Base-by-base conservation (phyloP, 2,329 filamentous ascomycete genomes). In the Diaporthe sp. region DNA sequence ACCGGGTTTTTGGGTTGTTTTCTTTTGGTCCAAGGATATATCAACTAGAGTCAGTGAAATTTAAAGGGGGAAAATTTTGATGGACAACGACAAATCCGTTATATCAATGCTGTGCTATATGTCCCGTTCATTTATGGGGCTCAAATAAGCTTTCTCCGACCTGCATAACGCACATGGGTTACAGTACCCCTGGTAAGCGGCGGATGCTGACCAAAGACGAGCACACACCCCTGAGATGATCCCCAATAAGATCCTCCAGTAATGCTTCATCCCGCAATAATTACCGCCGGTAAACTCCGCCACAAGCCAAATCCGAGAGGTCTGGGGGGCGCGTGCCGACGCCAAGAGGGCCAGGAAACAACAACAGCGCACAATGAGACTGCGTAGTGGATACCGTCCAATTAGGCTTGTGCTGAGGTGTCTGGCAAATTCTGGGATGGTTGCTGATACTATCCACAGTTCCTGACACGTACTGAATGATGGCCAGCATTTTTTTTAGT, bases 121-220 rank as follows among this genome's bases (percentile, higher is more conserved):
- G 15, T 25, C 7, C 44, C 46, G 31, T 39, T 5, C 31, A 39
- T 25, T 15, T 42, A 42, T 55, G 65, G 65, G 65, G 65, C 65
- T 69, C 65, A 69, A 69, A 69, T 69, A 69, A 69, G 34, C 31
- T 69, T 69, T 55, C 17, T 28, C 31, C 49, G 49, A 69, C 2
- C 4, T 55, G 49, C 49, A 42, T 12, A 42, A 69, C 17, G 15
- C 19, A 28, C 46, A 53, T 39, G 49, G 34, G 65, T 28, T 37
- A 9, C 34, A 28, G 49, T 37, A 6, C 31, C 65, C 46, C 46
- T 53, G 46, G 15, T 31, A 25, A 49, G 13, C 31, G 46, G 13
- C 31, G 46, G 13, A 31, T 37, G 59, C 46, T 68, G 28, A 51
- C 44, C 46, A 68, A 68, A 28, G 22, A 39, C 4, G 46, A 39